These are phyloP conservation scores for Russula sp. DNA, from an alignment of 768 basidiomycete genomes.

Conservation along the genomic window DNA sequence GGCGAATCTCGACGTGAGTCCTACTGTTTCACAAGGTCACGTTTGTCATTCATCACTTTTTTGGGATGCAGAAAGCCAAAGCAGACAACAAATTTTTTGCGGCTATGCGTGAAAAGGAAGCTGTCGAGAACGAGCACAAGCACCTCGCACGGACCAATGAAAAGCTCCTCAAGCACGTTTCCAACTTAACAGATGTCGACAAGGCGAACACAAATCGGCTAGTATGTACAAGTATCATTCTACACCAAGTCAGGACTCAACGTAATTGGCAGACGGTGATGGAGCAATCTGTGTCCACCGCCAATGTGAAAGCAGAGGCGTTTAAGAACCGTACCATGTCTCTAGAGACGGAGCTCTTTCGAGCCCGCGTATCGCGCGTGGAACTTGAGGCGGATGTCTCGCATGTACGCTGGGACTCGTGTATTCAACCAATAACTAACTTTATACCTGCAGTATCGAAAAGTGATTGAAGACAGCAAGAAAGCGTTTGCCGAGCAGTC, in stretches of 20 bases:
- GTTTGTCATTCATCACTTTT: neutral
- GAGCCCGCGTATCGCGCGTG: constrained; percentile 7
- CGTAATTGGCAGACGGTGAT: constrained; percentile 7
- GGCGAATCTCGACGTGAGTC: constrained; percentile 57
- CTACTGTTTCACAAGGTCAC: neutral
- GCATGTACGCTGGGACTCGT: constrained; percentile 1
- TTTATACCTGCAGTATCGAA: neutral
- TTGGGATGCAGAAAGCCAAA: constrained; percentile 71
- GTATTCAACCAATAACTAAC: neutral
- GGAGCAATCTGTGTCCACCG: constrained; percentile 9
- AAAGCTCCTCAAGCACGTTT: constrained; percentile 56
- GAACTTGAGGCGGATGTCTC: neutral
- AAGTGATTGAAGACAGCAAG: constrained; percentile 3
- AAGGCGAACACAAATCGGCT: constrained; percentile 50
- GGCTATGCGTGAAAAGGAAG: constrained; percentile 84
- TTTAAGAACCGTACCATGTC: neutral
- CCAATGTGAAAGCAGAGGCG: neutral
- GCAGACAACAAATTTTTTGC: constrained; percentile 92
- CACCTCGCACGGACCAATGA: constrained; percentile 47
- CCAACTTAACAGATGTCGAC: constrained; percentile 57
- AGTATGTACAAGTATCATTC: constrained; percentile 35
- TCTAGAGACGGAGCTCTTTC: constrained; percentile 1
- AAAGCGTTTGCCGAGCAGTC: neutral
- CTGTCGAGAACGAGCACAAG: constrained; percentile 69
- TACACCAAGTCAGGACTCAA: neutral